Conservation (phyloP, 805 yeast species). For the Wickerhamia fluorescens region DNA sequence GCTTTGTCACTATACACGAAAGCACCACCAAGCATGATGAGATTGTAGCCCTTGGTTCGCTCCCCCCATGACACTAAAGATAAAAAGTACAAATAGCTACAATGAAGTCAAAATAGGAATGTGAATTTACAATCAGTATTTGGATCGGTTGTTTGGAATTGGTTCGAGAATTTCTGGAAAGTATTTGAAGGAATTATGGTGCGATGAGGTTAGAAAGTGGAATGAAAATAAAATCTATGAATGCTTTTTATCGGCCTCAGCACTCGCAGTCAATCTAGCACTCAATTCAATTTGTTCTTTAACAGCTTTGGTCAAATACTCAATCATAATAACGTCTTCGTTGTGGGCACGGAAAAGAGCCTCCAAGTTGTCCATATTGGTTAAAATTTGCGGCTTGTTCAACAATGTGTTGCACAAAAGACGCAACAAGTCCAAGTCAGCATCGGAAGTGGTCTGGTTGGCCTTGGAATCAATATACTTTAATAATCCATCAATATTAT, state of each 20-base stretch:
- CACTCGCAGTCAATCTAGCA: conserved; percentile 46
- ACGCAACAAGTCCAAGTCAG: conserved; percentile 58
- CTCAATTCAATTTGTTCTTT: conserved; percentile 79
- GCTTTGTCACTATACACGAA: too few relatives aligned
- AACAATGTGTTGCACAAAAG: conserved; percentile 52
- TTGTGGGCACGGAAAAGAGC: conserved; percentile 60
- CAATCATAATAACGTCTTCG: conserved; percentile 77
- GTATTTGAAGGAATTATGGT: too few relatives aligned
- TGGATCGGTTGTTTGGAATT: too few relatives aligned
- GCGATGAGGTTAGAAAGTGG: too few relatives aligned
- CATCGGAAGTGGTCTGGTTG: conserved; percentile 34
- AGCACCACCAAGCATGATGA: too few relatives aligned
- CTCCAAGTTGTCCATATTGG: conserved; percentile 47
- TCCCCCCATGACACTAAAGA: too few relatives aligned
- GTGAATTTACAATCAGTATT: conserved; percentile 4
- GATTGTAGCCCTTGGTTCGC: too few relatives aligned
- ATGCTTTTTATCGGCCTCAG: conserved; percentile 12
- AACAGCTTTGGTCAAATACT: conserved; percentile 74
- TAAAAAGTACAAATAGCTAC: too few relatives aligned
- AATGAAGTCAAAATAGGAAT: background rate
- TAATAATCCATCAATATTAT: conserved; percentile 43
- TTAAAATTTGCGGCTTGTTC: conserved; percentile 43
- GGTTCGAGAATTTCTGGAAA: too few relatives aligned
- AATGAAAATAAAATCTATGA: too few relatives aligned
- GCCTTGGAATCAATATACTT: conserved; percentile 38